Percentiles rank a stretch among this genome's conserved stretches.
Evolutionary conservation across 306 rosid species (phyloP).

Genomic region (Trifolium pratense): DNA sequence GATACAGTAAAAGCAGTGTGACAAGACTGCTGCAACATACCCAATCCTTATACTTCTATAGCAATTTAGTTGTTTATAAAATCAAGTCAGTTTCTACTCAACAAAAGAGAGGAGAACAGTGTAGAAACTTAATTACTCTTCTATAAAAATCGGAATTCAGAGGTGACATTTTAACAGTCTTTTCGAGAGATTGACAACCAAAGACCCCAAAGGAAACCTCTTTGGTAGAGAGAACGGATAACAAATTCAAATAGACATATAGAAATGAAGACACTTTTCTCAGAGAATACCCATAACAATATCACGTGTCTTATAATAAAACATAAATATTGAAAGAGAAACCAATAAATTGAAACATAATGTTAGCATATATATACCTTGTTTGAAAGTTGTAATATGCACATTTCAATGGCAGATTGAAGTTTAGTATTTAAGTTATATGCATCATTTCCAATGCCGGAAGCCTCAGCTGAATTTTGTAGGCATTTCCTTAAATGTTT

Average conservation of each 20-base stretch:
- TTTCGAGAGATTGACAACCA: background rate
- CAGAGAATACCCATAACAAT: conserved; percentile 5
- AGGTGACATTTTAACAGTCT: conserved; percentile 29
- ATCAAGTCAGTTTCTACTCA: conserved; percentile 19
- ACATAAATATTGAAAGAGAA: conserved; percentile 26
- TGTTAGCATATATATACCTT: conserved; percentile 59
- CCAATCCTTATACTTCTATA: conserved; percentile 32
- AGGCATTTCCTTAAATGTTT: conserved; percentile 87
- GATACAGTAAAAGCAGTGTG: conserved; percentile 36
- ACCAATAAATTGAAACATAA: conserved; percentile 23
- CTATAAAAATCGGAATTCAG: conserved; percentile 17
- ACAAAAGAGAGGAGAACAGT: background rate
- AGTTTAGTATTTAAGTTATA: conserved; percentile 64
- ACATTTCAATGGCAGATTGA: conserved; percentile 72
- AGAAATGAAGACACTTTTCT: conserved; percentile 21
- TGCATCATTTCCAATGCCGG: conserved; percentile 48
- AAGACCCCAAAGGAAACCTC: conserved; percentile 18
- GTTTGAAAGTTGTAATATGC: conserved; percentile 73
- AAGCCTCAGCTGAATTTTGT: conserved; percentile 69
- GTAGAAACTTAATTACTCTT: conserved; percentile 30
- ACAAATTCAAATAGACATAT: conserved; percentile 17
- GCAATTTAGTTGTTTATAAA: conserved; percentile 15
- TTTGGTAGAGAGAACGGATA: conserved; percentile 17
- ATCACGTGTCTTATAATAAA: conserved; percentile 15
- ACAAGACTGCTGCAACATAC: conserved; percentile 33